phyloP scores from a whole-genome alignment of 192 early-diverging fungal species.

The Linnemannia exigua region DNA sequence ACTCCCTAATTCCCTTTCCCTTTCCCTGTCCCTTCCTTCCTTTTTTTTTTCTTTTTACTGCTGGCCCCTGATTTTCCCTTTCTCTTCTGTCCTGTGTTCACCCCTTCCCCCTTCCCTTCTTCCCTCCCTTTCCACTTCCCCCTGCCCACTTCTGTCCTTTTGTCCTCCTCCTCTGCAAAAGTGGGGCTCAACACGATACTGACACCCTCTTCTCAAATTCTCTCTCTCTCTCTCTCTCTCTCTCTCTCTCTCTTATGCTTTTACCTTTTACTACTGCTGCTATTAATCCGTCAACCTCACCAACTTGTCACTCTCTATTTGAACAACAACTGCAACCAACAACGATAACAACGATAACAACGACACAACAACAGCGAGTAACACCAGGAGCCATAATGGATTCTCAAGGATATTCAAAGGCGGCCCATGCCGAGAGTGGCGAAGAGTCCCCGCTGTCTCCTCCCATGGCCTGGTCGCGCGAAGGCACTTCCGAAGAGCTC shows the following conservation, averaged over 20 bases:
- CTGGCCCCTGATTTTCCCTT: slow-evolving; percentile 36
- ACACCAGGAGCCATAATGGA: not conserved
- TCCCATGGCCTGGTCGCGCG: slow-evolving; percentile 45
- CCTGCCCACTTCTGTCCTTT: slow-evolving; percentile 2
- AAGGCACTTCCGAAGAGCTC: slow-evolving; percentile 50
- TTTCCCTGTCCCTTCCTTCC: not conserved
- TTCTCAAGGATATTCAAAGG: slow-evolving; percentile 21
- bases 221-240: not conserved
- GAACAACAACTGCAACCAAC: not conserved
- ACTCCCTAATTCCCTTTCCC: not conserved
- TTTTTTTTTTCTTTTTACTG: not conserved
- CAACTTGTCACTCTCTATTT: not conserved
- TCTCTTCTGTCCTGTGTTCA: not conserved
- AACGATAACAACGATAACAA: not conserved
- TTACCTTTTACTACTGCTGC: not conserved
- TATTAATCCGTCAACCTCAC: not conserved
- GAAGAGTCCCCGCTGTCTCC: slow-evolving; percentile 47
- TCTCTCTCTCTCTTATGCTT: not conserved
- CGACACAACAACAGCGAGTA: slow-evolving; percentile 5
- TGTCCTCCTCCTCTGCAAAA: not conserved
- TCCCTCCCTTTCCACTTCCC: not conserved
- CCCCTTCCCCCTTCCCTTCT: not conserved
- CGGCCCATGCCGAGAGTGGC: slow-evolving; percentile 6
- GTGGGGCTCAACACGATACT: not conserved
- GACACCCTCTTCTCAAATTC: not conserved